Conservation (phyloP, 108 stramenopile genomes). For the Licmophora abbreviata region DNA sequence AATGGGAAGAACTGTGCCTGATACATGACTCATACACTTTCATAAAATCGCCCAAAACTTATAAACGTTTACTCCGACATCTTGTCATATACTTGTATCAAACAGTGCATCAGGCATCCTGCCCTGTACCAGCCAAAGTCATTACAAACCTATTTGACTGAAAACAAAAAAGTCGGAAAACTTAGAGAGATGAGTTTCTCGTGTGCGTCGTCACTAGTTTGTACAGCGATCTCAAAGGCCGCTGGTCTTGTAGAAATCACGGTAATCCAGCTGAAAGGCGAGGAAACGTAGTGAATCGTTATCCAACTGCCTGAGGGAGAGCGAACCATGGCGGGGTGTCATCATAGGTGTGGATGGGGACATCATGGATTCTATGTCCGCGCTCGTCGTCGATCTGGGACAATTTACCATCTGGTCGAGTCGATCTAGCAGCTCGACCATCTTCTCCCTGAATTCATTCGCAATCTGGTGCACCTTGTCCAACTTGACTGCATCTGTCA, state of each 20-base stretch:
- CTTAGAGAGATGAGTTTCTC: no score
- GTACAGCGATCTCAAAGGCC: no score
- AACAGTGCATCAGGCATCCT: no score
- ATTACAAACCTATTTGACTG: no score
- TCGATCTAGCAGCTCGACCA: slow-evolving; percentile 45
- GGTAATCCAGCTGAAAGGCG: slow-evolving; percentile 78
- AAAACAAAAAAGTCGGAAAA: no score
- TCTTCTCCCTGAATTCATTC: slow-evolving; percentile 42
- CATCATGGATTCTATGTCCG: slow-evolving; percentile 5
- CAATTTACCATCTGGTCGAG: slow-evolving; percentile 33
- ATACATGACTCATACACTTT: no score
- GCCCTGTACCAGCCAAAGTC: no score
- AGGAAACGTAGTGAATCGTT: slow-evolving; percentile 70
- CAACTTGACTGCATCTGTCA: slow-evolving; percentile 48
- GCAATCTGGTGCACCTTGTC: slow-evolving; percentile 37
- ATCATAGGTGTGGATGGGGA: slow-evolving; percentile 2
- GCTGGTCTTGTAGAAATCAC: slow-evolving; percentile 70
- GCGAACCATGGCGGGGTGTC: slow-evolving; percentile 1
- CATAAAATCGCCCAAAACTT: no score
- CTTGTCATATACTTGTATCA: no score
- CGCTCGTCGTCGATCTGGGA: slow-evolving; percentile 9
- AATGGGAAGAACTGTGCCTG: no score
- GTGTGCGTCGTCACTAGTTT: no score
- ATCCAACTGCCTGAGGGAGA: slow-evolving; percentile 13
- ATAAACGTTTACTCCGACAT: no score